Base-by-base conservation (phyloP, 2,329 filamentous ascomycete species). In the Sclerotinia borealis region DNA sequence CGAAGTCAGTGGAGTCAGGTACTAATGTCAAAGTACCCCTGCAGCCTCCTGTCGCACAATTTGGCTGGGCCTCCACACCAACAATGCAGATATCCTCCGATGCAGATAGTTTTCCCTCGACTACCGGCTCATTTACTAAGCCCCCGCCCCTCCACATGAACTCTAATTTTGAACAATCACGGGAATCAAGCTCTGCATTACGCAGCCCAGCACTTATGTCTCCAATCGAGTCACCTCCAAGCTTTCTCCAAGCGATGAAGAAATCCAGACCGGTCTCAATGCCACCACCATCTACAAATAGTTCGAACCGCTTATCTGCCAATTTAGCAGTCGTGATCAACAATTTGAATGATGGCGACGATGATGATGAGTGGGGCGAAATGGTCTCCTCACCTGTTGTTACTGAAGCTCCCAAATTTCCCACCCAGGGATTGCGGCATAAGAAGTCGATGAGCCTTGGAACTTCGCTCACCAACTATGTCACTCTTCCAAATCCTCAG, bases 281-380 rank as follows among this genome's bases (percentile, higher is more conserved):
- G 45, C 61, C 59, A 11, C 50, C 54, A 7, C 39, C 50, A n/a
- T 19, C 31, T 31, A 31, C 19, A 37, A 36, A 47, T 11, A 49
- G 61, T 41, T 41, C 49, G 29, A 41, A 47, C 17, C 31, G 19
- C 15, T 47, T 45, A 3, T 36, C 54, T 22, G 34, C 56, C 4
- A 51, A 50, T n/a, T 29, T 41, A 19, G 4, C 36, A 27, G 37
- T 22, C 22, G 19, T 61, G 47, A 65, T 22, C 29, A 36, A 36
- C 27, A n/a, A 34, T 31, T 34, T 13, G 22, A 39, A 47, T 27
- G 13, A 49, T 31, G 61, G 65, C 11, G 70, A 73, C 31, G 72
- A 71, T 6, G 71, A 72, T 51, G 74, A 76, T 61, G 75, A 75
- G 52, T 77, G 75, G 75, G 75, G 75, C 8, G 75, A 77, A 61